Base-by-base conservation (phyloP, 495 filamentous ascomycete genomes). In the Aspergillus avenaceus region DNA sequence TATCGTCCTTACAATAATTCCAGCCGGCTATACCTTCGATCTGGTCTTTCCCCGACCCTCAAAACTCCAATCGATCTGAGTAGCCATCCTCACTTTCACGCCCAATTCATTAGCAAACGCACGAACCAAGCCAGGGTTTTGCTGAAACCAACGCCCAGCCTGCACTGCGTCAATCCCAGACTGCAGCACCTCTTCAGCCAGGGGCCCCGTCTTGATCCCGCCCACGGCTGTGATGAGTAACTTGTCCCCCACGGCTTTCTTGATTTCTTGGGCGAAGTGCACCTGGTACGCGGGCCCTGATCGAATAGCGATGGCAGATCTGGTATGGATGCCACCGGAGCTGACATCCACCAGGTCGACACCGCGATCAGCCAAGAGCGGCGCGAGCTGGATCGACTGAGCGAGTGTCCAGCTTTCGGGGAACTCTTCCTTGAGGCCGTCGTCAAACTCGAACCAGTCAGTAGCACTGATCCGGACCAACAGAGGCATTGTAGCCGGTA, bases 71-170 rank as follows among this genome's bases (percentile, higher is more conserved):
- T 74, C 60, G 34, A 84, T 82, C 65, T 88, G 84, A 28, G 79
- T 79, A 11, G 81, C 74, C 41, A 78, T 71, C 21, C 77, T 66
- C 8, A 84, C 77, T 49, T 79, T 66, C n/a, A 81, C 59, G 1
- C 69, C 77, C 38, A 88, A 57, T 50, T 87, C 84, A 56, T 86
- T 80, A 0, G 81, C 84, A 70, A 76, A 86, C 0, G 62, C 56
- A 71, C 82, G 84, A n/a, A 84, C 82, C 34, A 85, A 52, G 6
- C 77, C 76, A 4, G 84, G 82, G 51, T 82, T 80, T 70, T 81
- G 80, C 60, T 79, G 74, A 59, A 85, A 85, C 57, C 66, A 65
- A 4, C 81, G 59, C 4, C 81, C 79, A 16, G 68, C 70, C 49
- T 76, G 54, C 3, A 73, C 63, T 0, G 77, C 51, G 64, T 84